Evolutionary conservation across 2,329 filamentous ascomycete genomes (phyloP).

Genomic region (Aureobasidium melanogenum): DNA sequence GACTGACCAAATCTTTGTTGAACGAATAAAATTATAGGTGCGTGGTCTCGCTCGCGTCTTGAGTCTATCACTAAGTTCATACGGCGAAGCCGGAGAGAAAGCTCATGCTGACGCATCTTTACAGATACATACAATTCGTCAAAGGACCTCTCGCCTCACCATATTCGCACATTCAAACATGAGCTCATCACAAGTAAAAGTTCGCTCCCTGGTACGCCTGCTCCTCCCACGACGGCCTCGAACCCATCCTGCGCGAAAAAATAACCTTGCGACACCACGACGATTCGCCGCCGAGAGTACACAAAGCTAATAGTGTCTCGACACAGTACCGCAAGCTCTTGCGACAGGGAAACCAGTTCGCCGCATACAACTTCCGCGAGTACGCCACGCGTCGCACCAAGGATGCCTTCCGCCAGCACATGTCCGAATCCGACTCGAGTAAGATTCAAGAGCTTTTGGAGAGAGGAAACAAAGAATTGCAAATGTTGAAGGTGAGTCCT

Average conservation of each 20-base stretch:
- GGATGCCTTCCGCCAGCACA: constrained; percentile 82
- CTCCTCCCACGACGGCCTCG: background rate
- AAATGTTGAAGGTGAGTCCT: constrained; percentile 73
- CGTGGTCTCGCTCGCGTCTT: background rate
- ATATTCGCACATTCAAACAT: background rate
- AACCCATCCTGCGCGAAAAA: background rate
- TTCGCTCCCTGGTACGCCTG: constrained; percentile 16
- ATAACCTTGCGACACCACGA: background rate
- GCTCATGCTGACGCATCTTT: background rate
- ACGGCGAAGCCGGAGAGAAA: background rate
- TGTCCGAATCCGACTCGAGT: constrained; percentile 61
- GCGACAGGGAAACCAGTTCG: constrained; percentile 77
- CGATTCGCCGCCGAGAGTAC: background rate
- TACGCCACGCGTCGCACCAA: constrained; percentile 85
- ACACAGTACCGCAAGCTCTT: constrained; percentile 81
- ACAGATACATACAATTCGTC: background rate
- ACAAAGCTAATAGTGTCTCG: background rate
- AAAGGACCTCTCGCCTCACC: background rate
- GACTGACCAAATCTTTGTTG: background rate
- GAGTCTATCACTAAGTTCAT: background rate
- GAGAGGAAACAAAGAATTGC: constrained; percentile 76
- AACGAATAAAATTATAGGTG: background rate
- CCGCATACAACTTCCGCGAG: constrained; percentile 94
- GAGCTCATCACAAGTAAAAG: constrained; percentile 14
- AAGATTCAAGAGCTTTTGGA: constrained; percentile 82